These are phyloP conservation scores for Paulownia fortunei DNA, from an alignment of 257 asterid species.

Conservation along the genomic window DNA sequence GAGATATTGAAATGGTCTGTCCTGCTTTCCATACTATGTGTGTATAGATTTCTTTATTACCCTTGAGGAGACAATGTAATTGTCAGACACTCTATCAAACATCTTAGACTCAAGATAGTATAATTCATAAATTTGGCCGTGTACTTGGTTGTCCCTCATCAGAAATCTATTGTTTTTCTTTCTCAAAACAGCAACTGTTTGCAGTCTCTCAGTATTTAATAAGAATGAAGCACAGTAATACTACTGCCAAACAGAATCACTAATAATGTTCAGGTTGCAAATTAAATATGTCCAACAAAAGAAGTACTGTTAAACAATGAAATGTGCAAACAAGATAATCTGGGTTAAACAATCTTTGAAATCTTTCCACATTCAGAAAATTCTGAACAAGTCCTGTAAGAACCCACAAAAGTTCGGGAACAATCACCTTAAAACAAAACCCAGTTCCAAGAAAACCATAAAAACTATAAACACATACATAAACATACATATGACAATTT, in stretches of 20 bases:
- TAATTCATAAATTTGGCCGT: not conserved
- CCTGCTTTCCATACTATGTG: too few species aligned
- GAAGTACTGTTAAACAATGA: not conserved
- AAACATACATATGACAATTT: not conserved
- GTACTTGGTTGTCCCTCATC: not conserved
- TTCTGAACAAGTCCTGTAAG: too few species aligned
- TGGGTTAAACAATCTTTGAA: not conserved
- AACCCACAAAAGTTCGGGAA: not conserved
- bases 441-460: not conserved
- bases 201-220: not conserved
- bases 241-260: not conserved
- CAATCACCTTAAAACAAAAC: not conserved
- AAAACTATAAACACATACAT: not conserved
- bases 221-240: conserved; percentile 4
- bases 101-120: not conserved
- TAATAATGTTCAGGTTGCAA: not conserved
- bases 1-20: too few species aligned
- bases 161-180: not conserved
- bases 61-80: too few species aligned
- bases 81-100: too few species aligned
- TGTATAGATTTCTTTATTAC: too few species aligned
- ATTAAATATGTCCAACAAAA: not conserved
- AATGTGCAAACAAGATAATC: not conserved
- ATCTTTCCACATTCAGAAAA: not conserved
- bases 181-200: not conserved